Evolutionary conservation across 177 flowering plant genomes (phyloP).

Genomic region (Vitis hybrid): DNA sequence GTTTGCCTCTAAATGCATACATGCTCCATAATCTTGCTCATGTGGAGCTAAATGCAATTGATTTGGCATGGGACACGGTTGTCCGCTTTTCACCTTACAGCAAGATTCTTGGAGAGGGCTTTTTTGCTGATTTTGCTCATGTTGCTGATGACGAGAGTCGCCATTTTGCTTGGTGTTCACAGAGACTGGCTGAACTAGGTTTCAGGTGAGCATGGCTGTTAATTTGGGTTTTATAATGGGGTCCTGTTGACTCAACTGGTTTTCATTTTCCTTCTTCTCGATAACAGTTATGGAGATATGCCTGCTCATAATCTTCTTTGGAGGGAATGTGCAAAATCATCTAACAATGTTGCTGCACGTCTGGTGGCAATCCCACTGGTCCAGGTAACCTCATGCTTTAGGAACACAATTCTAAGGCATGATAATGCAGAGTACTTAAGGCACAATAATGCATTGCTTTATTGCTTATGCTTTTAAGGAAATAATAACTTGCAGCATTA

Average conservation of each 20-base stretch:
- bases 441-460: not conserved
- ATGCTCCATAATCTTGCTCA: constrained; percentile 98
- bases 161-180: constrained; percentile 94
- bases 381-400: constrained; percentile 54
- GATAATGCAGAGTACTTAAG: not conserved
- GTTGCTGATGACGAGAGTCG: constrained; percentile 99
- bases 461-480: not conserved
- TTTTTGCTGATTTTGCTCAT: constrained; percentile 92
- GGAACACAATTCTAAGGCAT: not conserved
- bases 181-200: constrained; percentile 91
- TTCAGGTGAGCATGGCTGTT: constrained; percentile 51
- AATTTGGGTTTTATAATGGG: not conserved
- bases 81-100: constrained; percentile 79
- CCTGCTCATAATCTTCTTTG: constrained; percentile 95
- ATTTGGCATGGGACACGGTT: constrained; percentile 98
- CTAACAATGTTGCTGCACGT: constrained; percentile 84
- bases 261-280: not conserved
- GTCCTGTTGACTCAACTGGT: constrained; percentile 7
- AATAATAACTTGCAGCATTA: too few relatives aligned
- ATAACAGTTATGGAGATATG: constrained; percentile 88
- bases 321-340: constrained; percentile 92
- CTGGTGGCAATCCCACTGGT: constrained; percentile 88
- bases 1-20: constrained; percentile 88
- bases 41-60: constrained; percentile 97
- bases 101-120: constrained; percentile 72